These are phyloP conservation scores for Cucumis hystrix DNA, from an alignment of 306 rosid species.

Conservation along the genomic window DNA sequence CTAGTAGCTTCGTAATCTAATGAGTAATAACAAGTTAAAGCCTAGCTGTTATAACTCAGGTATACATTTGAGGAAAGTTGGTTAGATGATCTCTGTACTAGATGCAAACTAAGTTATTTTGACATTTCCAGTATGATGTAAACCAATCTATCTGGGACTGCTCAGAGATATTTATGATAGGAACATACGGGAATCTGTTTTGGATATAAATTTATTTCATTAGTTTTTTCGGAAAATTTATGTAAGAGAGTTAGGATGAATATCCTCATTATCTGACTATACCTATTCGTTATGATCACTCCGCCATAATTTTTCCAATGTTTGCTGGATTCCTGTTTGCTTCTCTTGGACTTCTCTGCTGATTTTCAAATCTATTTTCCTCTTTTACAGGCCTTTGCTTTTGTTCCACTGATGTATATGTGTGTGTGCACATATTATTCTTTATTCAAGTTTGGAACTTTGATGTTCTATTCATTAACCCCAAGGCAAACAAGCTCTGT, in stretches of 20 bases:
- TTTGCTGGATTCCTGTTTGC: neutral
- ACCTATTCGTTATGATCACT: neutral
- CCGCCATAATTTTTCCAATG: neutral
- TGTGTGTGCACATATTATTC: constrained; percentile 96
- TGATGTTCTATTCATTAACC: constrained; percentile 85
- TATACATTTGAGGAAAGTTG: neutral
- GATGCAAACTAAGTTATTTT: neutral
- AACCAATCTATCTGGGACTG: neutral
- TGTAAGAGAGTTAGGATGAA: neutral
- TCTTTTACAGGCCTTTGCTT: constrained; percentile 64
- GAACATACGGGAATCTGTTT: neutral
- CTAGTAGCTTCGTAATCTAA: neutral
- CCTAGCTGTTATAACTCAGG: neutral
- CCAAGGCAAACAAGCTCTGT: constrained; percentile 94
- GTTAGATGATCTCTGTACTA: neutral
- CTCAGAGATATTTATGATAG: neutral
- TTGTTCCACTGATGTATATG: constrained; percentile 94
- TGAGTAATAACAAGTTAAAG: neutral
- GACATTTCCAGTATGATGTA: neutral
- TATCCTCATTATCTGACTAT: neutral
- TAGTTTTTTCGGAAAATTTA: neutral
- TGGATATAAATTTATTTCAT: neutral
- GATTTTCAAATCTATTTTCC: constrained; percentile 15
- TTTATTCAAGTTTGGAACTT: constrained; percentile 80
- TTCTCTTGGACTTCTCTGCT: constrained; percentile 6